A percentile compares a stretch with the other conserved stretches of the same genome.
These are phyloP conservation scores for Pulicaria dysenterica DNA, from an alignment of 129 eudicot species.

Conservation along the genomic window DNA sequence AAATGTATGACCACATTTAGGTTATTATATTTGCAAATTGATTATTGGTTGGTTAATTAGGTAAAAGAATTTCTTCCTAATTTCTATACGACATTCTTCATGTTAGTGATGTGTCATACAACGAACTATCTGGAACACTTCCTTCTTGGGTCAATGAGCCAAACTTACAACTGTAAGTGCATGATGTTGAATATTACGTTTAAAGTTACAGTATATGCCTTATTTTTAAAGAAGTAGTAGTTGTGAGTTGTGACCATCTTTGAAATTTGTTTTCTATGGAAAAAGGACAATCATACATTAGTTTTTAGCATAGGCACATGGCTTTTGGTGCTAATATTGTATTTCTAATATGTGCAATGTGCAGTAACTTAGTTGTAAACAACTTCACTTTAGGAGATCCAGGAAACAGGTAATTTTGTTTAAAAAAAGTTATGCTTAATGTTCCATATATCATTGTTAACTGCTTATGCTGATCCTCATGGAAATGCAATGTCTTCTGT, in stretches of 20 bases:
- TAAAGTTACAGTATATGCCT: background rate
- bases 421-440: background rate
- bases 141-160: constrained; percentile 65
- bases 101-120: constrained; percentile 86
- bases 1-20: constrained; percentile 10
- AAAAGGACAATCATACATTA: background rate
- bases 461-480: background rate
- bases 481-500: background rate
- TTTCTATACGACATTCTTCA: constrained; percentile 14
- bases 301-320: background rate
- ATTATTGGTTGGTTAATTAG: background rate
- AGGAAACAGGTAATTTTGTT: constrained; percentile 46
- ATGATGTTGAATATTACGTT: background rate
- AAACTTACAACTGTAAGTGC: constrained; percentile 64
- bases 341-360: constrained; percentile 19
- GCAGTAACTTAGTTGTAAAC: constrained; percentile 83
- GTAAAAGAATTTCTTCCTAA: background rate
- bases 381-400: constrained; percentile 57
- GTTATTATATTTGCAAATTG: background rate
- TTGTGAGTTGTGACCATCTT: background rate
- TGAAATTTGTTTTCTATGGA: background rate
- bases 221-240: background rate
- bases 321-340: constrained; percentile 15
- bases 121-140: constrained; percentile 73
- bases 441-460: background rate